These are phyloP conservation scores for Neurospora sp. DNA, from an alignment of 495 filamentous ascomycete genomes.

Conservation along the genomic window DNA sequence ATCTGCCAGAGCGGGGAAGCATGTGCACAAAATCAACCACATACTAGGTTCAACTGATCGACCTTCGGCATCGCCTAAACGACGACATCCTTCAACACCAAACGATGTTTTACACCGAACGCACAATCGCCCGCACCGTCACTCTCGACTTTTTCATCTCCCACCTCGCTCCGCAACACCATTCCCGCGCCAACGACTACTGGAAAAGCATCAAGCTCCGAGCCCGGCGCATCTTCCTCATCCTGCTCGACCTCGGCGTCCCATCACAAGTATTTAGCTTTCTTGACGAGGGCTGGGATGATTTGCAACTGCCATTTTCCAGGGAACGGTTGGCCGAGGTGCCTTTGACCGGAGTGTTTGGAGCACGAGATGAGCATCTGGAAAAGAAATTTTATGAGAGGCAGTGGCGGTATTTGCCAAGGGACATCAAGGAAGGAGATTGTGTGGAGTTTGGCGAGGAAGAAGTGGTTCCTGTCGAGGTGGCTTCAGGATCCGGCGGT, in stretches of 20 bases:
- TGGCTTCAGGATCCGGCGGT: constrained; percentile 16
- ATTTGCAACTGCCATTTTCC: constrained; percentile 76
- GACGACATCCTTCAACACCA: background rate
- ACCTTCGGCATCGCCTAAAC: background rate
- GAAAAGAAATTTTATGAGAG: constrained; percentile 68
- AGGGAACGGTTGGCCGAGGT: constrained; percentile 57
- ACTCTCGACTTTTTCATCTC: constrained; percentile 58
- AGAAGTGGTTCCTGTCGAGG: constrained; percentile 71
- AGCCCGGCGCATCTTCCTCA: constrained; percentile 71
- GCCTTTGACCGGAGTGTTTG: constrained; percentile 7
- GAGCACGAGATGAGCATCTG: constrained; percentile 46
- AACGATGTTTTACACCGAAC: background rate
- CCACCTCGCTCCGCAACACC: constrained; percentile 31
- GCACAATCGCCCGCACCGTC: constrained; percentile 25
- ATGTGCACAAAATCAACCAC: background rate
- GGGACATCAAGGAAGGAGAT: constrained; percentile 56
- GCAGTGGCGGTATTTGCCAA: constrained; percentile 74
- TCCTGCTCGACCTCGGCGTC: constrained; percentile 67
- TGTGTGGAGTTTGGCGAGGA: constrained; percentile 66
- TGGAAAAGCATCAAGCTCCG: constrained; percentile 83
- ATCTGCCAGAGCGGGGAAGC: background rate
- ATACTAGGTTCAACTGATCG: background rate
- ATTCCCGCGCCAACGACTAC: constrained; percentile 33
- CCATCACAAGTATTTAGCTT: constrained; percentile 79
- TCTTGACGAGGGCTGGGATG: constrained; percentile 80